These are phyloP conservation scores for Rosa lucieae DNA, from an alignment of 306 rosid species.

Conservation along the genomic window DNA sequence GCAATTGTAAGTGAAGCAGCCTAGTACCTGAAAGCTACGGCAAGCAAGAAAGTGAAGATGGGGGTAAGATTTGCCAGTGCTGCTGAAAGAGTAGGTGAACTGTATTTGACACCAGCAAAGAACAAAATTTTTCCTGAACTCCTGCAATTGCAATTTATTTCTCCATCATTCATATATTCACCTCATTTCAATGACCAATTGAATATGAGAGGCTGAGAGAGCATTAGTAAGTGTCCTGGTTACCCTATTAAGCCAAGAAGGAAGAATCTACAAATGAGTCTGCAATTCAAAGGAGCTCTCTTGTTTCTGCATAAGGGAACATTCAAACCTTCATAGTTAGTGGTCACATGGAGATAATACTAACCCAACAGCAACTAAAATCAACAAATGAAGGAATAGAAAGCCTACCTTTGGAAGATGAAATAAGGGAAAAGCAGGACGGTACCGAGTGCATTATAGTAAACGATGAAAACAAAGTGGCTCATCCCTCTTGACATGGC, in stretches of 20 bases:
- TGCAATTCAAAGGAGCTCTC: slow-evolving; percentile 29
- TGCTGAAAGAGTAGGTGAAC: slow-evolving; percentile 42
- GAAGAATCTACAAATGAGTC: slow-evolving; percentile 32
- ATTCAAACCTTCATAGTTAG: not conserved
- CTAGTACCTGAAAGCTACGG: slow-evolving; percentile 38
- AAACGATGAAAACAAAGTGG: slow-evolving; percentile 34
- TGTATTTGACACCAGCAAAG: slow-evolving; percentile 34
- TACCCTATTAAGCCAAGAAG: slow-evolving; percentile 48
- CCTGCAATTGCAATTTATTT: slow-evolving; percentile 22
- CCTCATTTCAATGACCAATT: not conserved
- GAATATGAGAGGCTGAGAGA: not conserved
- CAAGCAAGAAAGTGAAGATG: slow-evolving; percentile 40
- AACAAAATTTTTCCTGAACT: slow-evolving; percentile 33
- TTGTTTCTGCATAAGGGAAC: slow-evolving; percentile 27
- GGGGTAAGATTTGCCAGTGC: slow-evolving; percentile 46
- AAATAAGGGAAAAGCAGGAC: slow-evolving; percentile 31
- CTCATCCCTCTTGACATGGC: slow-evolving; percentile 44
- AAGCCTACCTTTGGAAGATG: slow-evolving; percentile 29
- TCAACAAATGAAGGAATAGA: too few relatives aligned
- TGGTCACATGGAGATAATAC: not conserved
- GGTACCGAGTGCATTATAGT: slow-evolving; percentile 41
- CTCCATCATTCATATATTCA: not conserved
- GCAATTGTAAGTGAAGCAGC: slow-evolving; percentile 6
- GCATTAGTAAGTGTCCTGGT: not conserved
- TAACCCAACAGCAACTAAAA: not conserved